Base-by-base conservation (phyloP, 306 rosid species). In the Potentilla sterilis region DNA sequence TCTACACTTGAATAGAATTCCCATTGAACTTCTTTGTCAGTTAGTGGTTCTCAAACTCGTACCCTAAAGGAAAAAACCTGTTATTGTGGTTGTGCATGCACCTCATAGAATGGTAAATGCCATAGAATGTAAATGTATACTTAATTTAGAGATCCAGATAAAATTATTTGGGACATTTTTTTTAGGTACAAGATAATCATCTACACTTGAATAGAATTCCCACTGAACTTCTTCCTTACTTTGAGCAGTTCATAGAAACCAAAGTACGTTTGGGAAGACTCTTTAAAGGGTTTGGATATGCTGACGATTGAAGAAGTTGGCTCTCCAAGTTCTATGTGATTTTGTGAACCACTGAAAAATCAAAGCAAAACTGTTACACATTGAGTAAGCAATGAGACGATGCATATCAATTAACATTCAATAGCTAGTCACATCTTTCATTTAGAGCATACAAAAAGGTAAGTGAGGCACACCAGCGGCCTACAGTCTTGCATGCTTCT, bases 1-100 rank as follows among this genome's bases (percentile, higher is more conserved):
- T n/a, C n/a, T n/a, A n/a, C n/a, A n/a, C n/a, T n/a, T n/a, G n/a
- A n/a, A n/a, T n/a, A n/a, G n/a, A n/a, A n/a, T n/a, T n/a, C n/a
- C n/a, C n/a, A n/a, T n/a, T n/a, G n/a, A n/a, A n/a, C n/a, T n/a
- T n/a, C n/a, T n/a, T n/a, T n/a, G 92, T 92, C 98, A 10, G 97
- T 92, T 57, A 90, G 96, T 42, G 95, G 89, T 46, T 97, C 97
- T 37, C 80, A 92, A 24, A 90, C 98, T 22, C 98, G 90, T 70
- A 90, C 92, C 68, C 65, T 92, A 82, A 84, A 95, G 81, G 98
- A 90, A 70, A 94, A 90, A 81, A 92, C 98, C 96, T 79, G 80
- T 72, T 78, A 94, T 92, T 81, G 93, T 91, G 2, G 96, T 92
- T 51, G 97, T 92, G 63, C 96, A 88, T 92, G 58, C 96, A 88